Percentiles rank a stretch among this genome's conserved stretches.
These are phyloP conservation scores for Cairneyella variabilis DNA, from an alignment of 495 filamentous ascomycete species.

Conservation along the genomic window DNA sequence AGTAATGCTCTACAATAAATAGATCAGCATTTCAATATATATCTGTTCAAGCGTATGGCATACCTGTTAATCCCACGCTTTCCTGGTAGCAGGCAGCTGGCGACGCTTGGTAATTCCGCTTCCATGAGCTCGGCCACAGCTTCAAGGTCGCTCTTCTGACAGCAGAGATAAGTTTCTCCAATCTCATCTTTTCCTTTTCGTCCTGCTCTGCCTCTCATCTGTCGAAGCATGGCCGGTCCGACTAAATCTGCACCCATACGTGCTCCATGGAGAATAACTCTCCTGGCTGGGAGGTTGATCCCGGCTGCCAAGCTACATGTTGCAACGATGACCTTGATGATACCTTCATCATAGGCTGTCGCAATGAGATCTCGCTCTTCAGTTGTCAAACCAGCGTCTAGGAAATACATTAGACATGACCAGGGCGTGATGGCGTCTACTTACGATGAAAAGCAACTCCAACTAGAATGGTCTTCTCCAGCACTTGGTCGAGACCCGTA, in stretches of 20 bases:
- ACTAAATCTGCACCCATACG: slow-evolving; percentile 76
- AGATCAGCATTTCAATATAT: not conserved
- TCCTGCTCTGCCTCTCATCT: slow-evolving; percentile 82
- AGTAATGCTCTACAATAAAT: slow-evolving; percentile 56
- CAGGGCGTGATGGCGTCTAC: not conserved
- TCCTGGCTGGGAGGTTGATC: slow-evolving; percentile 70
- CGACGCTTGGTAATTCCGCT: slow-evolving; percentile 67
- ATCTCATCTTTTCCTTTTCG: slow-evolving; percentile 79
- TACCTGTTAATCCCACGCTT: slow-evolving; percentile 66
- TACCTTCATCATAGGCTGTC: slow-evolving; percentile 66
- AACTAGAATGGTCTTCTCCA: slow-evolving; percentile 59
- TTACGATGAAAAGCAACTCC: slow-evolving; percentile 77
- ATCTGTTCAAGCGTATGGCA: not conserved
- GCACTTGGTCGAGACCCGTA: slow-evolving; percentile 62
- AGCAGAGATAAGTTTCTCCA: slow-evolving; percentile 79
- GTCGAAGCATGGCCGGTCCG: slow-evolving; percentile 73
- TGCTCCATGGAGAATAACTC: slow-evolving; percentile 76
- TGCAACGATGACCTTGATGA: slow-evolving; percentile 70
- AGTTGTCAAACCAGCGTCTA: slow-evolving; percentile 71
- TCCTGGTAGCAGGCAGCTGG: slow-evolving; percentile 67
- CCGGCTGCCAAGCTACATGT: slow-evolving; percentile 85
- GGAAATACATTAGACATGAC: slow-evolving; percentile 7
- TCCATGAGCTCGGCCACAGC: slow-evolving; percentile 66
- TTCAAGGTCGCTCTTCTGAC: slow-evolving; percentile 64
- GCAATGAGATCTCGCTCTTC: slow-evolving; percentile 78